These are phyloP conservation scores for sorghum (Sorghum bicolor) DNA, from an alignment of 176 grass and related monocot genomes.

Conservation along the genomic window Sorghum_bicolor_NCBIv3 NC_012879.2:20543501-20544000, in stretches of 20 bases:
- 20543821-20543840: neutral
- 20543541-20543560: neutral
- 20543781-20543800: neutral
- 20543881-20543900: neutral
- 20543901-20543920: neutral
- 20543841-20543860: neutral
- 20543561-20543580: neutral
- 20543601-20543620: neutral
- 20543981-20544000: neutral
- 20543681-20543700: neutral
- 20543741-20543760: neutral
- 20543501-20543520: neutral
- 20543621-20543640: neutral
- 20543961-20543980: neutral
- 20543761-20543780: neutral
- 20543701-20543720: neutral
- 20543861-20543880: neutral
- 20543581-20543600: neutral
- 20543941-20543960: neutral
- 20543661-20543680: neutral
- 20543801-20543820: neutral
- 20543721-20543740: neutral
- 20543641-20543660: neutral
- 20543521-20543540: neutral
- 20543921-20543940: neutral